Percentiles rank a stretch among this genome's conserved stretches.
Conservation (phyloP, 2,329 filamentous ascomycete genomes). For the Arthrobotrys sinensis region DNA sequence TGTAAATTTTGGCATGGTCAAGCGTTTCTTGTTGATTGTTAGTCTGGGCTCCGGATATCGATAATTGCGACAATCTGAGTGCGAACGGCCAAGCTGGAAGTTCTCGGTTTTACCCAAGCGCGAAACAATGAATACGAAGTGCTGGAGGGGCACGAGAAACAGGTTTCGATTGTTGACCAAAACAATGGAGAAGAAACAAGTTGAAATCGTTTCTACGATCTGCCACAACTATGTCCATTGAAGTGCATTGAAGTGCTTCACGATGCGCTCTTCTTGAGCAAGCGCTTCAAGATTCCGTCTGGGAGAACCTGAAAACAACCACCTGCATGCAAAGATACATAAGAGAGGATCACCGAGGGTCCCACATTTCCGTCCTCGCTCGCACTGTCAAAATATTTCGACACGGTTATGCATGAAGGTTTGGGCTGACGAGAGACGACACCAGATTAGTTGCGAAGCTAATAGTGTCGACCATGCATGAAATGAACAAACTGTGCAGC, state of each 20-base stretch:
- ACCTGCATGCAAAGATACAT: conserved; percentile 18
- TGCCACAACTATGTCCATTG: conserved; percentile 1
- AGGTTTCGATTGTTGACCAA: background rate
- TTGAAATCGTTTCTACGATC: background rate
- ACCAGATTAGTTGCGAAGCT: conserved; percentile 26
- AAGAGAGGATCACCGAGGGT: background rate
- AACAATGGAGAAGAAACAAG: background rate
- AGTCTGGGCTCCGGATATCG: conserved; percentile 1
- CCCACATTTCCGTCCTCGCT: conserved; percentile 36
- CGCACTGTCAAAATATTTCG: conserved; percentile 26
- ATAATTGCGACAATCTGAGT: conserved; percentile 24
- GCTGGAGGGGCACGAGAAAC: conserved; percentile 18
- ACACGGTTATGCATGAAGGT: conserved; percentile 37
- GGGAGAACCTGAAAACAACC: conserved; percentile 23
- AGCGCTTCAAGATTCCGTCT: conserved; percentile 6
- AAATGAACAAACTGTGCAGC: conserved; percentile 44
- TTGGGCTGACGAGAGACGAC: conserved; percentile 46
- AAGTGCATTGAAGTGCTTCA: background rate
- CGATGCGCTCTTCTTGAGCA: conserved; percentile 17
- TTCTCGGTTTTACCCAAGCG: conserved; percentile 35
- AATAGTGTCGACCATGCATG: conserved; percentile 23
- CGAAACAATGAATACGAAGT: conserved; percentile 13
- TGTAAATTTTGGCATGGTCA: conserved; percentile 20
- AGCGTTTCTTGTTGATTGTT: conserved; percentile 25
- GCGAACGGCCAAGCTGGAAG: conserved; percentile 25